A percentile compares a stretch with the other conserved stretches of the same genome.
Conservation (phyloP, 805 yeast genomes). For the Pachysolen tannophilus region DNA sequence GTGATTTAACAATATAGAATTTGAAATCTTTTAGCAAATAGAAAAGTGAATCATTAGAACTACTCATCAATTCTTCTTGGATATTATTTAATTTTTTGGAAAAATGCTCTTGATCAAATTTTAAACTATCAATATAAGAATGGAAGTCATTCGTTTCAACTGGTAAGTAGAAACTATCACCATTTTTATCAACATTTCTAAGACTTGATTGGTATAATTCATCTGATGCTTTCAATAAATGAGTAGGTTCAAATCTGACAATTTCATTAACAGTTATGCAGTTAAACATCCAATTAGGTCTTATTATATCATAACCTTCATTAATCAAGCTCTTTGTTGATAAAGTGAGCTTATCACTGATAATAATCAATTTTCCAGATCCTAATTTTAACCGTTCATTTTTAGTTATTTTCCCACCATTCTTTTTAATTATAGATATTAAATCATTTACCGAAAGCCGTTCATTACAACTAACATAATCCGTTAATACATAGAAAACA, state of each 20-base stretch:
- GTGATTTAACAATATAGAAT: slow-evolving; percentile 9
- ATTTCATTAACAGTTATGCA: slow-evolving; percentile 36
- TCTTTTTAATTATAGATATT: slow-evolving; percentile 26
- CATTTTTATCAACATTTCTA: slow-evolving; percentile 44
- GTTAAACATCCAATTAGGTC: slow-evolving; percentile 68
- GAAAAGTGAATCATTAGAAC: slow-evolving; percentile 21
- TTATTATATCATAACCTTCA: slow-evolving; percentile 53
- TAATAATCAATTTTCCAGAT: slow-evolving; percentile 17
- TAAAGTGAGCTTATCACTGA: slow-evolving; percentile 31
- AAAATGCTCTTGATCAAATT: slow-evolving; percentile 10
- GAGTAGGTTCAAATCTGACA: slow-evolving; percentile 53
- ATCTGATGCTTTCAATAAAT: slow-evolving; percentile 38
- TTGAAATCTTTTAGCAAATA: slow-evolving; percentile 26
- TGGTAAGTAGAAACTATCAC: slow-evolving; percentile 48
- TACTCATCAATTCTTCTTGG: slow-evolving; percentile 10
- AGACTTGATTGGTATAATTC: slow-evolving; percentile 17
- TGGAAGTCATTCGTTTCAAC: slow-evolving; percentile 17
- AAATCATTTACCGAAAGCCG: slow-evolving; percentile 28
- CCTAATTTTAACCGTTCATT: slow-evolving; percentile 19
- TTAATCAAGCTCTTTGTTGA: slow-evolving; percentile 29
- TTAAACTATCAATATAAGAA: slow-evolving; percentile 1
- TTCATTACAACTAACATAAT: slow-evolving; percentile 21
- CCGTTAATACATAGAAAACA: slow-evolving; percentile 47
- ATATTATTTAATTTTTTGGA: not conserved
- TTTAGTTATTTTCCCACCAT: slow-evolving; percentile 44